These are phyloP conservation scores for Fulvia fulva DNA, from an alignment of 2,329 filamentous ascomycete species.

Conservation along the genomic window DNA sequence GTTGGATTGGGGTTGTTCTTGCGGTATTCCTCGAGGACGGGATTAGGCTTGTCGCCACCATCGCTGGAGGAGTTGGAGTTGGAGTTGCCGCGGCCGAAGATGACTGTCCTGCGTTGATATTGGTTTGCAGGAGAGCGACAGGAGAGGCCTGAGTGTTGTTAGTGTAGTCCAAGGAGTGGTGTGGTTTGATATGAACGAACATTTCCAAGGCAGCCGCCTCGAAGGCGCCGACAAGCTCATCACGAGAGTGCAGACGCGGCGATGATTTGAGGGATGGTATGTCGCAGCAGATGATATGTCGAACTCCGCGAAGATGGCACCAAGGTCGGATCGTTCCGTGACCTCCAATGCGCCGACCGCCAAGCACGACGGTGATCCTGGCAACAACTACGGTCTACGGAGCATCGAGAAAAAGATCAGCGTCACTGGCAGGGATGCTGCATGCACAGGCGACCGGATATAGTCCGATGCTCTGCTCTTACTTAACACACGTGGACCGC, in stretches of 20 bases:
- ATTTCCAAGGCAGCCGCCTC: slow-evolving; percentile 57
- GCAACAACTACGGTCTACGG: neutral
- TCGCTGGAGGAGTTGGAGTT: slow-evolving; percentile 10
- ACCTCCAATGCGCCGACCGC: neutral
- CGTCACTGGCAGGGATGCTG: neutral
- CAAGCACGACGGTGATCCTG: neutral
- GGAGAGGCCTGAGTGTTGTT: slow-evolving; percentile 17
- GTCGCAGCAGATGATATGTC: neutral
- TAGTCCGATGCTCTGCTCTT: neutral
- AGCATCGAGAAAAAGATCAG: slow-evolving; percentile 5
- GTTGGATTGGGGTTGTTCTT: slow-evolving; percentile 28
- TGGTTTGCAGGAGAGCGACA: slow-evolving; percentile 2
- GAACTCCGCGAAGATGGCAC: neutral
- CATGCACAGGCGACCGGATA: neutral
- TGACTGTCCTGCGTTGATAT: neutral
- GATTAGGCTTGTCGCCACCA: slow-evolving; percentile 38
- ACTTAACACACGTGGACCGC: neutral
- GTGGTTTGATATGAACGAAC: slow-evolving; percentile 43
- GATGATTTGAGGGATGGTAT: neutral
- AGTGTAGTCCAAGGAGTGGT: slow-evolving; percentile 12
- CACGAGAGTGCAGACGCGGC: slow-evolving; percentile 15
- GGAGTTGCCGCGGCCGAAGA: neutral
- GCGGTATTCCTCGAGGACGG: slow-evolving; percentile 59
- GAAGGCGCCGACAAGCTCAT: slow-evolving; percentile 66
- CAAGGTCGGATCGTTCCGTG: neutral